Base-by-base conservation (phyloP, 2,329 filamentous ascomycete species). In the Penicillium sp. region DNA sequence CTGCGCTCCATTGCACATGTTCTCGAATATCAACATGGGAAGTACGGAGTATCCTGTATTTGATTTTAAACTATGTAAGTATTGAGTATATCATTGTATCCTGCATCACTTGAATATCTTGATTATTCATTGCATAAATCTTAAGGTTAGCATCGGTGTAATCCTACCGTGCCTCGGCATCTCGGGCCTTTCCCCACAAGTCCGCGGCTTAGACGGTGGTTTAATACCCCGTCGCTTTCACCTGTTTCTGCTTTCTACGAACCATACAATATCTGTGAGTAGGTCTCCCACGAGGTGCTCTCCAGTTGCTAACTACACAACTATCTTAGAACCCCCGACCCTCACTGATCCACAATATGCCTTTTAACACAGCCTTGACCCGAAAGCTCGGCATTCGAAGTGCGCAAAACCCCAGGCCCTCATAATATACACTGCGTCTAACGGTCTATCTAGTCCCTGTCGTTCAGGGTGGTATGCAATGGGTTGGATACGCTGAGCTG, bases 321-420 rank as follows among this genome's bases (percentile, higher is more conserved):
- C 18, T 21, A 27, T 27, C 44, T 55, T 54, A 54, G 53, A 59
- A 57, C 49, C 36, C 49, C 40, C 27, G 38, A 54, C 39, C 43
- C 32, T 39, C 44, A 50, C 51, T n/a, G 13, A 22, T 5, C 27
- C 21, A 55, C 56, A 71, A 53, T 34, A 87, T 87, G 84, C 81
- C 81, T 59, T 87, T 87, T 79, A 83, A 84, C 63, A 87, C 84
- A 45, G 81, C 80, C 57, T 78, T 87, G 46, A 87, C 84, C 42
- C 77, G 83, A 62, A 80, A 80, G 61, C 77, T 87, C 61, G 84
- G 84, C 59, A 80, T 80, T 55, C 64, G 69, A 62, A 65, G 77
- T 78, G 69, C 45, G 67, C 14, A 11, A 21, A 0, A 8, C 18
- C 3, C 10, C 4, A 5, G 5, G 24, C 9, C 18, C 34, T 16